Percentiles rank a stretch among this genome's conserved stretches.
Conservation (phyloP, 2,329 filamentous ascomycete species). For the Colletotrichum sp. region DNA sequence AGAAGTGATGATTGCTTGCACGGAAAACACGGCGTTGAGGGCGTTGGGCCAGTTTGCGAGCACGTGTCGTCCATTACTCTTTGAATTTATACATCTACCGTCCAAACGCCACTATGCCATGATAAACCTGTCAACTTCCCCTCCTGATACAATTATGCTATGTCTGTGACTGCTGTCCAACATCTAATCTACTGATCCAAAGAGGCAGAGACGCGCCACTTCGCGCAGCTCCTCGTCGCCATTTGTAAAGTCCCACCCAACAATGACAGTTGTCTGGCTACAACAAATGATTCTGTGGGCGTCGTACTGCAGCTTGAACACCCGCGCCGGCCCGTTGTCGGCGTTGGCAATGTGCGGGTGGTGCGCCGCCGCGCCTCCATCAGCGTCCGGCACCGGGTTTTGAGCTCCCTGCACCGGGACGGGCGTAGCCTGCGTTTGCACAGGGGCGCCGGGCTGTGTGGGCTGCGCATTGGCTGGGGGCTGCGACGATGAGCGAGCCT, state of each 20-base stretch:
- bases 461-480: neutral
- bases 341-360: slow-evolving; percentile 51
- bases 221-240: slow-evolving; percentile 81
- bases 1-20: neutral
- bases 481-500: neutral
- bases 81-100: neutral
- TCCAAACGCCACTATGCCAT: neutral
- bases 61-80: neutral
- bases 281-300: slow-evolving; percentile 92
- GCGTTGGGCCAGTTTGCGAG: neutral
- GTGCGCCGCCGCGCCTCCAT: slow-evolving; percentile 25
- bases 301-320: slow-evolving; percentile 98
- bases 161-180: slow-evolving; percentile 6
- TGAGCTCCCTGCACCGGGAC: slow-evolving; percentile 14
- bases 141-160: slow-evolving; percentile 5
- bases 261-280: slow-evolving; percentile 87
- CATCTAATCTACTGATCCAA: slow-evolving; percentile 64
- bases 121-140: neutral
- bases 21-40: neutral
- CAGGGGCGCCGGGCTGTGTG: slow-evolving; percentile 12
- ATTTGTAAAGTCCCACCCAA: slow-evolving; percentile 97
- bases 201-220: slow-evolving; percentile 82
- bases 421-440: slow-evolving; percentile 18
- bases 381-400: slow-evolving; percentile 23
- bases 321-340: slow-evolving; percentile 61